These are phyloP conservation scores for Parvularia atlantis DNA, from an alignment of 78 protist genomes.

Conservation along the genomic window DNA sequence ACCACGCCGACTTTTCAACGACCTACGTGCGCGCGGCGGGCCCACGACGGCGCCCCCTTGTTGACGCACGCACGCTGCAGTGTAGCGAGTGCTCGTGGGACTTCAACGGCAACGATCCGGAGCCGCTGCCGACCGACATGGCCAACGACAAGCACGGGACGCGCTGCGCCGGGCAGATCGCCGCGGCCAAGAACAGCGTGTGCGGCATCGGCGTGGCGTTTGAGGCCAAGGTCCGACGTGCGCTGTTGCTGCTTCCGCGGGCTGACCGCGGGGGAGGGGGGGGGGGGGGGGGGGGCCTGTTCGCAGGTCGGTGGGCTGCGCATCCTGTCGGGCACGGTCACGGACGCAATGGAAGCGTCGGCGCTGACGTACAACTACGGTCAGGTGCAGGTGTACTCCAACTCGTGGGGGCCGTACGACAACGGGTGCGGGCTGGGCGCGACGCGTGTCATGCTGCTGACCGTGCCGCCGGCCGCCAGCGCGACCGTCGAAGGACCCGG, in stretches of 20 bases:
- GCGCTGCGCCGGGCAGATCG: slow-evolving; percentile 31
- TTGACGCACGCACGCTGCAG: too few species aligned
- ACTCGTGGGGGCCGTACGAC: slow-evolving; percentile 19
- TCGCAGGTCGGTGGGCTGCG: slow-evolving; percentile 21
- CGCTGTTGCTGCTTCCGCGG: background rate
- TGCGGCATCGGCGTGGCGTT: slow-evolving; percentile 38
- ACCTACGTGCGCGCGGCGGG: too few species aligned
- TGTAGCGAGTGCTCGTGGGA: too few species aligned
- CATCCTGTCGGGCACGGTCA: slow-evolving; percentile 15
- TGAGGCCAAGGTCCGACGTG: slow-evolving; percentile 14
- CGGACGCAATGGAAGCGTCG: slow-evolving; percentile 14
- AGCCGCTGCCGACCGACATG: background rate
- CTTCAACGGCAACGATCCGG: slow-evolving; percentile 8
- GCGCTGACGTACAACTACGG: background rate
- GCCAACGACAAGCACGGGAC: slow-evolving; percentile 28
- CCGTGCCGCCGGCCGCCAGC: slow-evolving; percentile 17
- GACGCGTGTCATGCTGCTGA: background rate
- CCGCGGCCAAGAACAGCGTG: background rate
- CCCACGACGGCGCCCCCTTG: too few species aligned
- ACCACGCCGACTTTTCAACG: too few species aligned
- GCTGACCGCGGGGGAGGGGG: too few species aligned
- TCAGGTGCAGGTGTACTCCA: slow-evolving; percentile 5
- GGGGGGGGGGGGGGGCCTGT: too few species aligned
- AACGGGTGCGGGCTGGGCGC: background rate
- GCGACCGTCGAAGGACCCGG: slow-evolving; percentile 6